These are phyloP conservation scores for Saccharomyces hybrid DNA, from an alignment of 1,139 yeast genomes.

Conservation along the genomic window DNA sequence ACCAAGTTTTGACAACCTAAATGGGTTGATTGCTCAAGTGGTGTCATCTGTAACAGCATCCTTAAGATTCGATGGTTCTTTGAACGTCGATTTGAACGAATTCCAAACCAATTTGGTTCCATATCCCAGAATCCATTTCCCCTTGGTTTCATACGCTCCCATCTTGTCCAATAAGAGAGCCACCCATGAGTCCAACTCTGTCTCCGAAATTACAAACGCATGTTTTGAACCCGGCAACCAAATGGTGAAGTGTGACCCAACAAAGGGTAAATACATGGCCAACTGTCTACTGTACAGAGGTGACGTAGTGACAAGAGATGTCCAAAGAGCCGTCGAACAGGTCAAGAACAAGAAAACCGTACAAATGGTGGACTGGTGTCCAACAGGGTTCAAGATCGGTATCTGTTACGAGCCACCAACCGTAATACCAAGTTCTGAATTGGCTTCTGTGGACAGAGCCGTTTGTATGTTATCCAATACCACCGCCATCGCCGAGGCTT, in stretches of 20 bases:
- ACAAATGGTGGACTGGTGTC: conserved; percentile 98
- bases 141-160: conserved; percentile 95
- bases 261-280: conserved; percentile 96
- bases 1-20: conserved; percentile 79
- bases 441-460: conserved; percentile 90
- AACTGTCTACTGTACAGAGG: conserved; percentile 96
- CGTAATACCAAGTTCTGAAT: conserved; percentile 78
- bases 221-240: conserved; percentile 98
- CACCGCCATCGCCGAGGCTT: conserved; percentile 96
- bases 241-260: conserved; percentile 98
- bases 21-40: conserved; percentile 92
- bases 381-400: conserved; percentile 98
- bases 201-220: conserved; percentile 89
- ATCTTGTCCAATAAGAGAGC: conserved; percentile 88
- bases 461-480: conserved; percentile 97
- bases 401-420: conserved; percentile 97
- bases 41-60: conserved; percentile 97
- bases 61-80: conserved; percentile 91
- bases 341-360: conserved; percentile 91
- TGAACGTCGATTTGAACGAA: conserved; percentile 93
- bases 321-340: conserved; percentile 87
- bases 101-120: conserved; percentile 98
- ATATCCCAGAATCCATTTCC: conserved; percentile 98
- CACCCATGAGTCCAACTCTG: conserved; percentile 83
- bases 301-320: conserved; percentile 96